Base-by-base conservation (phyloP, 2,329 filamentous ascomycete genomes). In the Penicillium psychrosexuale region DNA sequence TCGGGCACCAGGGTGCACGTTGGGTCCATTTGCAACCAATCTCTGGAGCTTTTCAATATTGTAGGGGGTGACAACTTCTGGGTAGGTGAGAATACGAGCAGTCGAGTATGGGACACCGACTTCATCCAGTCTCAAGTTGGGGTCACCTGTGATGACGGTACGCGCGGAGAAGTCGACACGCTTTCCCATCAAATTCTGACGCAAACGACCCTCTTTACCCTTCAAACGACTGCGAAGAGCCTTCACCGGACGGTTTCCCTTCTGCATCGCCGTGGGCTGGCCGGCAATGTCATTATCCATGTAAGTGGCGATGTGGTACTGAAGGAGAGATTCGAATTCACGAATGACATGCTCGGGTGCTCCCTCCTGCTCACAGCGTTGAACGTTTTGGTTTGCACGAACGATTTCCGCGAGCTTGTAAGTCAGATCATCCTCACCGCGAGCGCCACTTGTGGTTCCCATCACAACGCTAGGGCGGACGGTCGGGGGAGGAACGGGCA, bases 221-320 rank as follows among this genome's bases (percentile, higher is more conserved):
- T 99, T 99, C 72, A 99, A 82, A 76, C 94, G 92, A 58, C 91
- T 91, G 66, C 95, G 90, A 62, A 99, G 96, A 15, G 94, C 91
- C 79, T 99, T 99, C 64, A 99, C 89, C 0, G 95, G 92, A 69
- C 95, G 87, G 45, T 95, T 95, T 53, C 91, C 96, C 80, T 99
- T 99, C 70, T 99, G 95, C 69, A 97, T 81, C 3, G 94, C 93
- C 66, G 94, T 91, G 3, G 94, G 94, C 66, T 95, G 87, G 47
- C 93, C 92, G 60, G 95, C 94, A 75, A 97, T 97, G 72, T 99
- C 93, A 68, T 99, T 99, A 76, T 99, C 94, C 95, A 99, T 99
- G 76, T 97, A 96, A 1, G 95, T 99, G 40, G 95, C 95, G 57
- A 99, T 92, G 69, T 99, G 95, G 70, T 96, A 99, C 71, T 99